Evolutionary conservation across 1,139 yeast species (phyloP).

Genomic region (Debaryomycetaceae sp.): DNA sequence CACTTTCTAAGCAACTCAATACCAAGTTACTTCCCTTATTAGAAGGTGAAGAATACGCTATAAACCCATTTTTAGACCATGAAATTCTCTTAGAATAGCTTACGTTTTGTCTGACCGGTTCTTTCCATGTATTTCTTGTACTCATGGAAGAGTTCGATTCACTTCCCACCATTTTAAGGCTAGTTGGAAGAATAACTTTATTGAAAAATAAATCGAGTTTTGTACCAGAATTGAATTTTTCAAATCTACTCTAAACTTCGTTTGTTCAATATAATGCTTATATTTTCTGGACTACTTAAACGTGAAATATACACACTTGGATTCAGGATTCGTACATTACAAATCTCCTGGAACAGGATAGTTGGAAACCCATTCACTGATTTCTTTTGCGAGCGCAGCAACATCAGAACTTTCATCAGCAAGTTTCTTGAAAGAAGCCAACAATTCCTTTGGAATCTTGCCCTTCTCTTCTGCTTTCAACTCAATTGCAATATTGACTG

Average conservation of each 20-base stretch:
- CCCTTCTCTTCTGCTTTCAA: constrained; percentile 62
- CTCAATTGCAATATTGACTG: constrained; percentile 63
- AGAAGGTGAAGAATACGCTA: constrained; percentile 52
- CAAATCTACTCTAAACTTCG: neutral
- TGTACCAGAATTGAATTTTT: neutral
- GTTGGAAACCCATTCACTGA: constrained; percentile 60
- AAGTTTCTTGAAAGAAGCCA: constrained; percentile 60
- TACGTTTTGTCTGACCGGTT: neutral
- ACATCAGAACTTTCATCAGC: constrained; percentile 60
- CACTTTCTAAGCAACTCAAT: constrained; percentile 60
- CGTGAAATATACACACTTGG: too few species aligned
- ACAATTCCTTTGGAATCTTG: constrained; percentile 57
- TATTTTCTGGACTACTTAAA: too few species aligned
- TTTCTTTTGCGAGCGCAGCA: constrained; percentile 58
- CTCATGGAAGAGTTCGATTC: neutral
- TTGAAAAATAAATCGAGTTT: neutral
- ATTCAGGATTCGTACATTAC: too few species aligned
- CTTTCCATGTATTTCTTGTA: neutral
- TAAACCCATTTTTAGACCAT: constrained; percentile 75
- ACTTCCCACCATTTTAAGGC: neutral
- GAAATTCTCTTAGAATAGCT: constrained; percentile 35
- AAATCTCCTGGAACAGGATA: constrained; percentile 82
- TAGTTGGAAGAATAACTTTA: neutral
- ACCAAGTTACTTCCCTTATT: constrained; percentile 28
- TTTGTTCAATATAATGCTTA: too few species aligned